Evolutionary conservation across 2,329 filamentous ascomycete species (phyloP), one percentile per base, ranked within the genome.

Genomic region (Metarhizium rileyi): DNA sequence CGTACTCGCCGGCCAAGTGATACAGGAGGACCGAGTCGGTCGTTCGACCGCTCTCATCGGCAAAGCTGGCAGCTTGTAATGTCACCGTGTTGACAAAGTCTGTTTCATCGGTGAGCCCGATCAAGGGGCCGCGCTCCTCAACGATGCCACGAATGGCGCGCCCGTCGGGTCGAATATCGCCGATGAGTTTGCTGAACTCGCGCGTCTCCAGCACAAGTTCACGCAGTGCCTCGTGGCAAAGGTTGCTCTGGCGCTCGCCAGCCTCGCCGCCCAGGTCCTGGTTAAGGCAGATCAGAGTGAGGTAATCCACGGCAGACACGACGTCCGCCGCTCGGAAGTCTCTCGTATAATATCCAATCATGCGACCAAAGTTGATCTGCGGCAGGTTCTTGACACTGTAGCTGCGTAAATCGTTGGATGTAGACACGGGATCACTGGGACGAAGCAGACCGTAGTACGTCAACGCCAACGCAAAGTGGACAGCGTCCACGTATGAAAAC

Each of bases 121-220:
- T 91, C 50, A 98, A 76, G 27, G 78, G 74, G 40, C 90, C 81
- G 35, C 91, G 87, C 61, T 90, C 80, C 67, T 97, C 90, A 55
- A 98, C 90, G 25, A 89, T 80, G 47, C 93, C 93, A 51, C 81
- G 82, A 57, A 95, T 88, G 52, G 90, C 84, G 53, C 82, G 84
- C 22, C 93, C 93, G 62, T 97, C 89, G 2, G 82, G 80, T 52
- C 83, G 80, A 59, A 98, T 90, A 64, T 98, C 94, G 48, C 94
- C 93, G 45, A 98, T 82, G 14, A 98, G 74, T 61, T 89, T 87
- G 61, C 90, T 91, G 67, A 97, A 98, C 63, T 98, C 93, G 56
- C 91, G 83, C 20, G 90, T 95, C 70, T 98, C 93, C n/a, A 98
- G 76, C 25, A 96, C 90, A 50, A 97, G 82, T 67, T 97, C 93